Evolutionary conservation across 1,139 yeast genomes (phyloP), one percentile per base, ranked within the genome.

Genomic region (Yamadazyma blattariae): DNA sequence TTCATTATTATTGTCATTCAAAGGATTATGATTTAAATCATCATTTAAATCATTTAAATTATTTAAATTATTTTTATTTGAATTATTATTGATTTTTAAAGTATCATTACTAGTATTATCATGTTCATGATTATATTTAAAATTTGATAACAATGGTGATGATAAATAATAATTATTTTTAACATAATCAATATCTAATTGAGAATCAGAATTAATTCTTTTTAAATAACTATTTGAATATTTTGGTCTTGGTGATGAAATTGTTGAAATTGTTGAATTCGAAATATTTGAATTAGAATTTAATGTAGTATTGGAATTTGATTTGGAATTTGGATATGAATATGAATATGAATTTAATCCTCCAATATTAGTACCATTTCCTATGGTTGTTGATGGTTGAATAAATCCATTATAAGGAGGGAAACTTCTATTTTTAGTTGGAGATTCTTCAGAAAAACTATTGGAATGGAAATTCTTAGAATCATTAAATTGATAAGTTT

Each of bases 211-310:
- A 13, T 51, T 55, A 42, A 64, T 54, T 40, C 70, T 53, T 36
- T 61, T 65, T 36, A 68, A 52, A 41, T 59, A 69, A 12, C 63
- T 56, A 12, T 62, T 56, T 2, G 74, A 67, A 50, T 69, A 69
- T 37, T 61, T 61, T 11, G 75, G 75, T 37, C 48, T 57, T 18
- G 35, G 26, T 7, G 36, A 22, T 13, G 35, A 23, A 34, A 34
- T 39, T 25, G 46, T 45, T 20, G 39, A 41, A 13, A 10, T 19
- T 3, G 17, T 6, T 17, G 17, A 10, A 19, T 12, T 18, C 7
- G 12, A 12, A 12, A 16, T 3, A 27, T 28, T 28, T n/a, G 4
- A 17, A 15, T 21, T 13, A 29, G 12, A 8, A 13, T 29, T 10
- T 10, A 12, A 12, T 13, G 22, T 10, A 16, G 8, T 23, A 4